Conservation (phyloP, 371 early-diverging fungal genomes). For the Mucor mucedo region DNA sequence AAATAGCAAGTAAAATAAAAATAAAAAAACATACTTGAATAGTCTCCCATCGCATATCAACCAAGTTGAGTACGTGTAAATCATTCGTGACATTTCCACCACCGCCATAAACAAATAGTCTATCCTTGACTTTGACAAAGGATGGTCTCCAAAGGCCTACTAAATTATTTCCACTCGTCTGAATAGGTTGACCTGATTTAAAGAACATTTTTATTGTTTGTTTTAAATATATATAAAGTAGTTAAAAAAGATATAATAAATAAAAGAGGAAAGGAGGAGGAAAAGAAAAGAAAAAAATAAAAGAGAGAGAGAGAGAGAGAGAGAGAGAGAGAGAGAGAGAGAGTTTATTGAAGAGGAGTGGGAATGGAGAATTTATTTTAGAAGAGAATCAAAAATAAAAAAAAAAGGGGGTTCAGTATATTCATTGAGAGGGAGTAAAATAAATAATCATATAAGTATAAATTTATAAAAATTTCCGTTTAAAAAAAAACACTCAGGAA, state of each 20-base stretch:
- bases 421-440: background rate
- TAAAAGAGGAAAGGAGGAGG: background rate
- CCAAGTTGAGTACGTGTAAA: constrained; percentile 61
- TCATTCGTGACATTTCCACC: constrained; percentile 68
- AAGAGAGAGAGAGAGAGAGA: constrained; percentile 3
- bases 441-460: constrained; percentile 3
- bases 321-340: constrained; percentile 6
- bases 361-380: constrained; percentile 1
- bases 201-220: constrained; percentile 12
- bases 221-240: background rate
- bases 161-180: constrained; percentile 64
- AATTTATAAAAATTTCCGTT: constrained; percentile 6
- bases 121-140: constrained; percentile 64
- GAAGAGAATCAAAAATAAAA: background rate
- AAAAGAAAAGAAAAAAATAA: constrained; percentile 11
- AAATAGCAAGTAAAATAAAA: too few species aligned
- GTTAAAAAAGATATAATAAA: background rate
- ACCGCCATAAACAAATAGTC: constrained; percentile 66
- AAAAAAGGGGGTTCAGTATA: background rate
- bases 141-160: constrained; percentile 71
- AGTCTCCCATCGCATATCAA: constrained; percentile 54
- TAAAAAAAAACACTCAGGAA: constrained; percentile 8
- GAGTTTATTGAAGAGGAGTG: background rate
- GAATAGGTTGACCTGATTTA: constrained; percentile 55
- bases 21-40: constrained; percentile 40